Conservation (phyloP, 306 rosid species). For the Malus asiatica region DNA sequence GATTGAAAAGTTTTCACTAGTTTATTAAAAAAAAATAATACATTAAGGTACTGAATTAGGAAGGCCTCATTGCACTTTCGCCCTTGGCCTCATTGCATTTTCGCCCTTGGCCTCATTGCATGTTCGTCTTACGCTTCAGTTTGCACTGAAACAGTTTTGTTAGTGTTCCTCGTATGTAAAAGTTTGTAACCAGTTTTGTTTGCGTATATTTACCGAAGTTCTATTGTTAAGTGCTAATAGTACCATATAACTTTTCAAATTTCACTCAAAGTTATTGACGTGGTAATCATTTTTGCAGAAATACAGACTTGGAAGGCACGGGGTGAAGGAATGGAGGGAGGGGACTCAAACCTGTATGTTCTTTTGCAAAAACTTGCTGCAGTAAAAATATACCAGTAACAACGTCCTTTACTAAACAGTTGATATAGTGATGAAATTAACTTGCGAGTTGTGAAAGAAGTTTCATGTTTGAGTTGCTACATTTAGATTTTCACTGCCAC, state of each 20-base stretch:
- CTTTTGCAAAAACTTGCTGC: neutral
- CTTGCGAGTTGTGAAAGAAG: neutral
- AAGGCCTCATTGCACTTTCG: too few relatives aligned
- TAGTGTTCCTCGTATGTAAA: neutral
- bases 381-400: neutral
- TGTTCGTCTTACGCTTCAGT: neutral
- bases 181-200: neutral
- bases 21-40: too few relatives aligned
- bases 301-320: slow-evolving; percentile 15
- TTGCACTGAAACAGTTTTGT: neutral
- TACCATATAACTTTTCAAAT: too few relatives aligned
- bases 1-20: neutral
- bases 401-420: neutral
- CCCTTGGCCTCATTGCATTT: too few relatives aligned
- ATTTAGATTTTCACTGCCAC: neutral
- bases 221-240: neutral
- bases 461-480: neutral
- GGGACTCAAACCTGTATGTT: neutral
- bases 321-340: slow-evolving; percentile 9
- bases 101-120: neutral
- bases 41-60: neutral
- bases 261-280: neutral
- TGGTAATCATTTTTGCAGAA: slow-evolving; percentile 2
- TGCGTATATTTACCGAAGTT: neutral
- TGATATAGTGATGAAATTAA: neutral